phyloP scores from a whole-genome alignment of 768 basidiomycete genomes.

The Mycena vulgaris region DNA sequence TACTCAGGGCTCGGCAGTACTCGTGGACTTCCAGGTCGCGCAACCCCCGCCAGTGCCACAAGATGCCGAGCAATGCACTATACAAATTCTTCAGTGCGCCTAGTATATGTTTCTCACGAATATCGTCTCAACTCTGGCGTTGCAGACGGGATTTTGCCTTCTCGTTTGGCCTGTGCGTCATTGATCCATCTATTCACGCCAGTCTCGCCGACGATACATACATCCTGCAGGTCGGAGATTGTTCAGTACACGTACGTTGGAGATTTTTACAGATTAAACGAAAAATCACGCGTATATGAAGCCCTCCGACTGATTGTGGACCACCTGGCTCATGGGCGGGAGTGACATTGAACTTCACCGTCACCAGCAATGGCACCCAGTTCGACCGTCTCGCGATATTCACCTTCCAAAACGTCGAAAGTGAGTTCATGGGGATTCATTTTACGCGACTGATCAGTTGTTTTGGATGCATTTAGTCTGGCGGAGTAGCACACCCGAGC shows the following conservation, averaged over 20 bases:
- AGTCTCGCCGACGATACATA: not conserved
- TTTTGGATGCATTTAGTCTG: slow-evolving; percentile 49
- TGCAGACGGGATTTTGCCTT: slow-evolving; percentile 80
- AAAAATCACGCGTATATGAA: slow-evolving; percentile 42
- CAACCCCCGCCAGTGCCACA: slow-evolving; percentile 81
- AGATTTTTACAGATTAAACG: not conserved
- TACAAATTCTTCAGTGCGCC: slow-evolving; percentile 73
- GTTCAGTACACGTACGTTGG: slow-evolving; percentile 72
- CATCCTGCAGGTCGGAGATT: slow-evolving; percentile 68
- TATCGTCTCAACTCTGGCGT: not conserved
- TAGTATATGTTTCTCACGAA: slow-evolving; percentile 1
- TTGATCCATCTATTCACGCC: not conserved
- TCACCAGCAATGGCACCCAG: slow-evolving; percentile 84
- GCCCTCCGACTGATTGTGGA: slow-evolving; percentile 83
- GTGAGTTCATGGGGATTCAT: slow-evolving; percentile 52
- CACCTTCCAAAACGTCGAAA: slow-evolving; percentile 85
- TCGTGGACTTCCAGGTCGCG: slow-evolving; percentile 78
- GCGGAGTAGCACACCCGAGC: slow-evolving; percentile 88
- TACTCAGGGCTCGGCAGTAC: slow-evolving; percentile 58
- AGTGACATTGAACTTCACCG: slow-evolving; percentile 83
- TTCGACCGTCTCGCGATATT: slow-evolving; percentile 82
- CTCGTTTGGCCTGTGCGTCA: slow-evolving; percentile 76
- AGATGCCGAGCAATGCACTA: slow-evolving; percentile 73
- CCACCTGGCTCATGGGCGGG: slow-evolving; percentile 80
- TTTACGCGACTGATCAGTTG: not conserved